Conservation (phyloP, 202 grass and related monocot genomes). For the Schoenoplectus tabernaemontani region DNA sequence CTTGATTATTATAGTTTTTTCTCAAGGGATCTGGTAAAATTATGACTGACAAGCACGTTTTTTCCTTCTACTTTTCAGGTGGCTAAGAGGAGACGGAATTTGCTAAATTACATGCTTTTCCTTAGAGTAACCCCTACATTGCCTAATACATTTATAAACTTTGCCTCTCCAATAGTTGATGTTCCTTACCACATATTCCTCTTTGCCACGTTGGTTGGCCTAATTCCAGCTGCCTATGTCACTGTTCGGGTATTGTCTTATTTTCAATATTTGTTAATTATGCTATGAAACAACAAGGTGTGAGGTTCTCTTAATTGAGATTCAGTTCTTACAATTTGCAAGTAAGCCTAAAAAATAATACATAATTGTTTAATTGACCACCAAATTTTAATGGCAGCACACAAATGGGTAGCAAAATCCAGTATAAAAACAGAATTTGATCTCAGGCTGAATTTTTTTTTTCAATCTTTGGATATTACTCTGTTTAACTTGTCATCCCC, state of each 20-base stretch:
- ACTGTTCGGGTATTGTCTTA: slow-evolving; percentile 63
- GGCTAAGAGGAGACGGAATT: slow-evolving; percentile 74
- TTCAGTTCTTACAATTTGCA: not conserved
- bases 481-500: not conserved
- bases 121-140: slow-evolving; percentile 93
- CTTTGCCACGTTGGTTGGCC: slow-evolving; percentile 68
- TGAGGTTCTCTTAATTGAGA: not conserved
- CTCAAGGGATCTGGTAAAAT: not conserved
- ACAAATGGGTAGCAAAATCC: not conserved
- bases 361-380: not conserved
- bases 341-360: not conserved
- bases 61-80: slow-evolving; percentile 40
- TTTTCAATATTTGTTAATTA: not conserved
- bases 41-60: slow-evolving; percentile 18
- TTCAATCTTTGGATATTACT: not conserved
- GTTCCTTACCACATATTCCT: slow-evolving; percentile 85
- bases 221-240: slow-evolving; percentile 84
- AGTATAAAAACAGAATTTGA: not conserved
- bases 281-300: not conserved
- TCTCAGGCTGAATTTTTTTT: not conserved
- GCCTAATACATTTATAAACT: slow-evolving; percentile 99
- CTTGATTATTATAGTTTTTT: not conserved
- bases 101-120: slow-evolving; percentile 97
- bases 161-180: slow-evolving; percentile 93
- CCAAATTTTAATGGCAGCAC: not conserved